A percentile compares a stretch with the other conserved stretches of the same genome.
Conservation (phyloP, 768 basidiomycete genomes). For the Sarcomyxa edulis region DNA sequence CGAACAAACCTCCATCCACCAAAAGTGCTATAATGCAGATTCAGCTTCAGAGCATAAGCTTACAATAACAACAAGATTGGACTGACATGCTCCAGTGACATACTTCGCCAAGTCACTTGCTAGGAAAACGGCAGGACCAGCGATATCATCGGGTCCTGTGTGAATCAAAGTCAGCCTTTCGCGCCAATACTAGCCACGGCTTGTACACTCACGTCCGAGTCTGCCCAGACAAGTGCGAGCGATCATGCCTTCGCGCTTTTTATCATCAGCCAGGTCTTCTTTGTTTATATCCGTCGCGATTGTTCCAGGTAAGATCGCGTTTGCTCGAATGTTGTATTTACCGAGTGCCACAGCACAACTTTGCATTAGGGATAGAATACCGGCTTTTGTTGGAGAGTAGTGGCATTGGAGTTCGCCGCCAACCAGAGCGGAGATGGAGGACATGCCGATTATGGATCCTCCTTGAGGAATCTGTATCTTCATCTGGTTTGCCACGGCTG, state of each 20-base stretch:
- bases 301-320: conserved; percentile 70
- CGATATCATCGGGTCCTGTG: conserved; percentile 62
- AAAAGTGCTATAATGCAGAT: too few relatives aligned
- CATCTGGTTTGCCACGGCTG: conserved; percentile 74
- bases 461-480: conserved; percentile 61
- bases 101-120: conserved; percentile 69
- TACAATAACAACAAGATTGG: too few relatives aligned
- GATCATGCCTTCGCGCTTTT: conserved; percentile 59
- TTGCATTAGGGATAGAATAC: conserved; percentile 74
- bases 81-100: conserved; percentile 58
- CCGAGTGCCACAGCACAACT: conserved; percentile 73
- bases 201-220: conserved; percentile 44
- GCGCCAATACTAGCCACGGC: background rate
- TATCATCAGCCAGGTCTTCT: conserved; percentile 57
- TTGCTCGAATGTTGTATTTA: conserved; percentile 71
- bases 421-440: conserved; percentile 75
- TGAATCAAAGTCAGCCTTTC: background rate
- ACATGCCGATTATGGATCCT: conserved; percentile 70
- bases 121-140: conserved; percentile 70
- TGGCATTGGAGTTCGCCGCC: conserved; percentile 73
- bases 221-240: conserved; percentile 62
- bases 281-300: conserved; percentile 77
- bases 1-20: conserved; percentile 72
- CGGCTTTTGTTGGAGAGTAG: conserved; percentile 79
- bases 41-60: too few relatives aligned